Base-by-base conservation (phyloP, 768 basidiomycete species). In the Melanogaster broomeanus region DNA sequence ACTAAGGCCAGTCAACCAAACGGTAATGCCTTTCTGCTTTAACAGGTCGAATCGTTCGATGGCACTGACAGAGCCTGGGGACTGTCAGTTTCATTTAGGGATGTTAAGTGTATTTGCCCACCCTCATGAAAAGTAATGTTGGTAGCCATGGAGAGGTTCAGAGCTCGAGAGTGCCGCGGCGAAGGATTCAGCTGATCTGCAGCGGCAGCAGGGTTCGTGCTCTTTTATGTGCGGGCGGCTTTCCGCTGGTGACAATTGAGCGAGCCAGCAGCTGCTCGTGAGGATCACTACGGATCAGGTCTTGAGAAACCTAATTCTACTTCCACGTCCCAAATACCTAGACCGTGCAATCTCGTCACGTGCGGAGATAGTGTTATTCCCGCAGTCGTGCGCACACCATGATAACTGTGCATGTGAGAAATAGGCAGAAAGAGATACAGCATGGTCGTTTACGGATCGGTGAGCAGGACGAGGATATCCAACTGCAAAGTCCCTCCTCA, bases 1-100 rank as follows among this genome's bases (percentile, higher is more conserved):
- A 62, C 92, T 94, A 16, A 98, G 82, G 6, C 97, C 97, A 7
- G 97, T 99, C 52, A 99, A 72, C 97, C 97, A 99, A 66, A 98
- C 82, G 0, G 96, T 98, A 5, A 87, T 81, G 19, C 96, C 96
- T 57, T 80, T 87, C 67, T 98, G 96, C 18, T 79, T 73, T 16
- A 94, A 76, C 13, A 90, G 69, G 22, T 75, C 61, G 18, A 75
- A 70, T 52, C 96, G 88, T 72, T 96, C 93, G 31, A 74, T 61
- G 16, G 75, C 66, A 34, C 74, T 77, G 35, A 96, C 86, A 42
- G 90, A 87, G 43, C 93, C 90, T 92, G 61, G 4, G 13, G 45
- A 44, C n/a, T 6, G 21, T 54, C 48, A 44, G 47, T 51, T 41
- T 46, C 25, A 15, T 28, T 50, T 22, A 16, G 35, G n/a, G 9